These are phyloP conservation scores for Phytophthora meadii DNA, from an alignment of 352 stramenopile species.

Conservation along the genomic window DNA sequence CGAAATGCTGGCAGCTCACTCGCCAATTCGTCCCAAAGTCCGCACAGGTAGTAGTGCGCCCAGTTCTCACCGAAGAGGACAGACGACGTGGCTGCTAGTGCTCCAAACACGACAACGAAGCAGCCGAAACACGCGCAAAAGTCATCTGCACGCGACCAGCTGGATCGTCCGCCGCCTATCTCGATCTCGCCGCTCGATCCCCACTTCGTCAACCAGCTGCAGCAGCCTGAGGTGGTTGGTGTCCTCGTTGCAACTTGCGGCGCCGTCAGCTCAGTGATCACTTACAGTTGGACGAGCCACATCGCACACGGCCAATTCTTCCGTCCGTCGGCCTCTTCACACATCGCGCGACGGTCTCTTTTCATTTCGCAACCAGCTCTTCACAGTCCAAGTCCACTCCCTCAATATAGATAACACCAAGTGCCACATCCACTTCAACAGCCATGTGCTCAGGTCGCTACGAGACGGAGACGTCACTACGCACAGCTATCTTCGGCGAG, in stretches of 20 bases:
- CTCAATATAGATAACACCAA: not conserved
- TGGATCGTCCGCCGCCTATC: constrained; percentile 16
- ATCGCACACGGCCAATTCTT: constrained; percentile 6
- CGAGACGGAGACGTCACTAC: constrained; percentile 51
- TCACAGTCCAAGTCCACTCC: not conserved
- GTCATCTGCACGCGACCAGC: constrained; percentile 12
- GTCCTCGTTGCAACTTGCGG: constrained; percentile 8
- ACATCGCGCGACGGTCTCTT: constrained; percentile 16
- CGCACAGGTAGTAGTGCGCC: not conserved
- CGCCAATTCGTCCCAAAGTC: constrained; percentile 7
- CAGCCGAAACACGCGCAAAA: constrained; percentile 13
- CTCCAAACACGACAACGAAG: constrained; percentile 14
- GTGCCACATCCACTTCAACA: not conserved
- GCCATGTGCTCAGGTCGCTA: constrained; percentile 47
- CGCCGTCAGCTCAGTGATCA: constrained; percentile 1
- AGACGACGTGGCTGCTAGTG: not conserved
- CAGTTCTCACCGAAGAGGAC: constrained; percentile 1
- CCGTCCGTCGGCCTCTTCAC: not conserved
- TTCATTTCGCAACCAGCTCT: constrained; percentile 1
- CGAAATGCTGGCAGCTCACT: not conserved
- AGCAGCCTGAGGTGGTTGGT: constrained; percentile 14
- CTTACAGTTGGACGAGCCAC: constrained; percentile 28
- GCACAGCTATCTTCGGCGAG: constrained; percentile 72
- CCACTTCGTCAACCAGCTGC: constrained; percentile 12
- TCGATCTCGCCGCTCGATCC: constrained; percentile 7